Evolutionary conservation across 257 asterid genomes (phyloP).

Genomic region (Solanum arcanum): DNA sequence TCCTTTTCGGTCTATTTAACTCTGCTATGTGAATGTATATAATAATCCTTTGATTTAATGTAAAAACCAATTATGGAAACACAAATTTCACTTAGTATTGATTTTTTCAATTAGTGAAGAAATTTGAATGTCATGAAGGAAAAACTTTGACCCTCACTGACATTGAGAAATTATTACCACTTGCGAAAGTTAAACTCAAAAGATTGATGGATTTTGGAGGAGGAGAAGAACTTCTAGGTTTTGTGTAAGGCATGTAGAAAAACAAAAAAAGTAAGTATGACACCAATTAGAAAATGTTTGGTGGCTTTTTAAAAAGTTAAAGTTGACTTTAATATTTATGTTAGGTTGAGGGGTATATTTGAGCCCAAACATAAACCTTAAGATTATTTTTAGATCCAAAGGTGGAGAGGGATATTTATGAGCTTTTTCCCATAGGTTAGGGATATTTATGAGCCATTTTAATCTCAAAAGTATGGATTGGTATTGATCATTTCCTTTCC

Average conservation of each 20-base stretch:
- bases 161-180: not conserved
- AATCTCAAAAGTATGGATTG: not conserved
- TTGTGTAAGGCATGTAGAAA: not conserved
- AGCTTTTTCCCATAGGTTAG: not conserved
- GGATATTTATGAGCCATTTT: not conserved
- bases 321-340: not conserved
- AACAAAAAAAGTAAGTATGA: too few relatives aligned
- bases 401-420: not conserved
- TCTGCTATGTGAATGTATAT: not conserved
- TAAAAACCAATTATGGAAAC: not conserved
- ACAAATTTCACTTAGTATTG: not conserved
- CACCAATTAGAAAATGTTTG: not conserved
- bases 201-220: not conserved
- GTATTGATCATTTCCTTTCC: not conserved
- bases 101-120: not conserved
- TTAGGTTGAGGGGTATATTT: not conserved
- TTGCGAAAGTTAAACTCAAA: not conserved
- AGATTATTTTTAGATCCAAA: not conserved
- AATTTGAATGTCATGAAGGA: not conserved
- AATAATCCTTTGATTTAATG: not conserved
- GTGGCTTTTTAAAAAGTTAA: not conserved
- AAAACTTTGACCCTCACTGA: not conserved
- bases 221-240: not conserved
- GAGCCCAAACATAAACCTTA: not conserved
- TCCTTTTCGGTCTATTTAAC: not conserved